phyloP scores from a whole-genome alignment of 129 eudicot genomes.

The Flaveria linearis region DNA sequence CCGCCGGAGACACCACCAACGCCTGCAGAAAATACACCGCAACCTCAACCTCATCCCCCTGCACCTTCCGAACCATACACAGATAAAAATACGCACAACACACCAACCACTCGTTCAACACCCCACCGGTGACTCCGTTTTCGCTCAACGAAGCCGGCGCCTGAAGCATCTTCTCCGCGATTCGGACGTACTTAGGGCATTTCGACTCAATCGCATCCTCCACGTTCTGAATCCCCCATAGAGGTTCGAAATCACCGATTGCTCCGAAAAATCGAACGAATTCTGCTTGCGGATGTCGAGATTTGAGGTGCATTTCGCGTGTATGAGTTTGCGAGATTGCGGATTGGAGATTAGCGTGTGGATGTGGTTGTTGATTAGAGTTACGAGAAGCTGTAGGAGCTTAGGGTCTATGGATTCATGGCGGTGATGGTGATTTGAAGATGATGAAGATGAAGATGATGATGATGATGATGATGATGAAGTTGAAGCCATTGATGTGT shows the following conservation, averaged over 20 bases:
- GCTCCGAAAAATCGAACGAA: constrained; percentile 50
- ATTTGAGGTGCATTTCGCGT: constrained; percentile 52
- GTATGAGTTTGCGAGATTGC: constrained; percentile 38
- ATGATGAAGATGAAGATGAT: constrained; percentile 24
- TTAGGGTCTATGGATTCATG: constrained; percentile 38
- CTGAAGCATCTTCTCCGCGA: constrained; percentile 65
- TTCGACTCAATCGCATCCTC: constrained; percentile 45
- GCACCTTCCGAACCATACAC: constrained; percentile 48
- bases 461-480: constrained; percentile 15
- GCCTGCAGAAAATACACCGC: constrained; percentile 82
- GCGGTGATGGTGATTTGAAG: constrained; percentile 13
- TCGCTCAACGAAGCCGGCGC: constrained; percentile 72
- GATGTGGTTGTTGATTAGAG: constrained; percentile 47
- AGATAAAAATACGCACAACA: constrained; percentile 67
- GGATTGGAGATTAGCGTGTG: constrained; percentile 36
- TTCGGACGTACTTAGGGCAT: constrained; percentile 13
- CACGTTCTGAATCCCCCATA: constrained; percentile 59
- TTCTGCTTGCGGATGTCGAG: constrained; percentile 39
- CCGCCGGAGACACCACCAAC: constrained; percentile 49
- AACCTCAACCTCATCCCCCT: constrained; percentile 61
- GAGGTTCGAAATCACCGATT: constrained; percentile 55
- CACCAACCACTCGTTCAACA: constrained; percentile 47
- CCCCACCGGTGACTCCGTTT: constrained; percentile 55
- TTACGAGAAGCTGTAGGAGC: constrained; percentile 41
- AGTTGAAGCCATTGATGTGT: constrained; percentile 57